Evolutionary conservation across 108 stramenopile species (phyloP), one percentile per base, ranked within the genome.

Genomic region (Skeletonema costatum): DNA sequence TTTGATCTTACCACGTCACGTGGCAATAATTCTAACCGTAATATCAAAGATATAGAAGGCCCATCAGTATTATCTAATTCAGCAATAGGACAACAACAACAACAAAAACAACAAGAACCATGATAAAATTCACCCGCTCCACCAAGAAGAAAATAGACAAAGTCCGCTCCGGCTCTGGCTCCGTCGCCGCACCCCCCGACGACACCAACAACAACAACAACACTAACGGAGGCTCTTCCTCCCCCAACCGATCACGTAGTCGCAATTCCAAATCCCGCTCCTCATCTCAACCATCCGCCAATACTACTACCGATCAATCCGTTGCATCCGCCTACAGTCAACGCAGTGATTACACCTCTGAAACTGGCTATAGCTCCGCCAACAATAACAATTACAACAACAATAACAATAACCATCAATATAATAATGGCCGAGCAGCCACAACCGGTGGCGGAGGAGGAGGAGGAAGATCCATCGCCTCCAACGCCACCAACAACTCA

Each of bases 61-160:
- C 36, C 36, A 36, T 6, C 36, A 36, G 6, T 25, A 25, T 0
- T n/a, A n/a, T n/a, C n/a, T 25, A 25, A 25, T 25, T 25, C 25
- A 25, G 25, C 25, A 25, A 25, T 0, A 25, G 33, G 5, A 35
- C 33, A 35, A 1, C 5, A 33, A 33, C 32, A 33, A 35, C 33
- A 0, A 5, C 33, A 41, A 41, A 11, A 59, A 71, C 9, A 3
- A 74, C 66, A 41, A 11, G 11, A 59, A 71, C 9, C 17, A 74
- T 74, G 48, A 74, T 69, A 30, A 81, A 81, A 74, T 81, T 81
- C 80, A 81, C 66, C 73, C 68, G 73, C 60, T 62, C 66, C 63
- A 62, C 80, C 38, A 74, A 74, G 65, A 74, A 81, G 35, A 74
- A 81, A 66, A 21, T 68, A 19, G 71, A 73, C 66, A 67, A 73